Percentiles rank a stretch among this genome's conserved stretches.
These are phyloP conservation scores for Sporobolomyces roseus DNA, from an alignment of 768 basidiomycete genomes.

Conservation along the genomic window DNA sequence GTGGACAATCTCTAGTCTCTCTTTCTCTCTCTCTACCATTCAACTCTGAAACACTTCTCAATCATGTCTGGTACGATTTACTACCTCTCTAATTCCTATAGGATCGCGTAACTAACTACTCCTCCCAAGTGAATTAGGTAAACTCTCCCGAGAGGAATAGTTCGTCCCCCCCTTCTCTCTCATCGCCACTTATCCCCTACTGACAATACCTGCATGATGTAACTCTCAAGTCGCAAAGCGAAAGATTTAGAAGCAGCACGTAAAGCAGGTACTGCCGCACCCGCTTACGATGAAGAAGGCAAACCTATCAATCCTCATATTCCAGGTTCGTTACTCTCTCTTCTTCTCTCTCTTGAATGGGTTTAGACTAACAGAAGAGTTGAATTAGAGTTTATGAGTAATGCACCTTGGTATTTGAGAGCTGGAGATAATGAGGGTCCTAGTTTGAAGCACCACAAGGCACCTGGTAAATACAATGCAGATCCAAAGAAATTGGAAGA, in stretches of 20 bases:
- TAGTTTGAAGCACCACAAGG: conserved; percentile 89
- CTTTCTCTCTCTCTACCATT: not conserved
- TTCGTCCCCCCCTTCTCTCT: not conserved
- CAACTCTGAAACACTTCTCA: no score
- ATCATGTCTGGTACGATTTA: conserved; percentile 19
- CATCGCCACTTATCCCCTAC: not conserved
- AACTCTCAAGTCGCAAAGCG: conserved; percentile 51
- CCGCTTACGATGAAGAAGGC: conserved; percentile 91
- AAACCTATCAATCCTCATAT: conserved; percentile 97
- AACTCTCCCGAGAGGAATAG: conserved; percentile 41
- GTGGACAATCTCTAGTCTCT: not conserved
- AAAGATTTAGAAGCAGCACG: conserved; percentile 97
- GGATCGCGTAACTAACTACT: not conserved
- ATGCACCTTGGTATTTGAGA: conserved; percentile 91
- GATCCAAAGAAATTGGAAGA: conserved; percentile 68
- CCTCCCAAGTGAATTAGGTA: conserved; percentile 22
- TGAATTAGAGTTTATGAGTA: conserved; percentile 89
- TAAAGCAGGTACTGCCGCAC: conserved; percentile 95
- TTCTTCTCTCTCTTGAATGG: conserved; percentile 11
- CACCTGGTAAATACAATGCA: conserved; percentile 60
- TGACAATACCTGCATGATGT: not conserved
- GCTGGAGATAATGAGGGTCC: conserved; percentile 74
- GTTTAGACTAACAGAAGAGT: no score
- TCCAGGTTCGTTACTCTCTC: conserved; percentile 65
- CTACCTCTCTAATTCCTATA: fast-evolving